Conservation (phyloP, 345 rosid genomes). For the Noccaea bulbosa region DNA sequence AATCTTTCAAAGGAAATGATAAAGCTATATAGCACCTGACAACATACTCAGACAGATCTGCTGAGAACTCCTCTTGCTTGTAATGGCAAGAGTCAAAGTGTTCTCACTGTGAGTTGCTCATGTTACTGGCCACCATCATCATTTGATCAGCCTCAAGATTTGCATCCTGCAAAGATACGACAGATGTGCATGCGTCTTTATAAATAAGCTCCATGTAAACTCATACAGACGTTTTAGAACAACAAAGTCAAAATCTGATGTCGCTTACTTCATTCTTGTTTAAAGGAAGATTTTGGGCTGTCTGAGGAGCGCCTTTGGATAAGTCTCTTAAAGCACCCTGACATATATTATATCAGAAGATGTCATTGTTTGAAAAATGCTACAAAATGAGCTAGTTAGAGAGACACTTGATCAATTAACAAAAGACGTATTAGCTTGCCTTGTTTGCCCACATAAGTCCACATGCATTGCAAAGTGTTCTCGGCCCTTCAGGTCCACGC, state of each 20-base stretch:
- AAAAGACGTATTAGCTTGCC: constrained; percentile 41
- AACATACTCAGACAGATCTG: constrained; percentile 5
- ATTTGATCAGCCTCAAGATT: constrained; percentile 49
- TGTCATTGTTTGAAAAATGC: not conserved
- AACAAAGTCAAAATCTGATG: constrained; percentile 7
- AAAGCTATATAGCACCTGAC: constrained; percentile 15
- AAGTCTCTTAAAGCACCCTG: constrained; percentile 71
- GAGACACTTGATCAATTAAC: constrained; percentile 8
- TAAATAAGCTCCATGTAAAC: not conserved
- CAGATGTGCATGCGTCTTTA: not conserved
- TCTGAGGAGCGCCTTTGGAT: constrained; percentile 56
- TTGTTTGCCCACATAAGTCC: constrained; percentile 84
- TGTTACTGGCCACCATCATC: constrained; percentile 41
- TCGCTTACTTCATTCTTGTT: constrained; percentile 51
- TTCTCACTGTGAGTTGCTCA: constrained; percentile 44
- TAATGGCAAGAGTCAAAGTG: constrained; percentile 7
- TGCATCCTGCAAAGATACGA: constrained; percentile 45
- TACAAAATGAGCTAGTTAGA: not conserved
- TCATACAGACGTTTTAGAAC: not conserved
- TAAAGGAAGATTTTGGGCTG: constrained; percentile 43
- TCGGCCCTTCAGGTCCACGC: constrained; percentile 77
- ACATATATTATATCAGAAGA: not conserved
- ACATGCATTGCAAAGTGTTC: constrained; percentile 78
- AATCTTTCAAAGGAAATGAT: constrained; percentile 21
- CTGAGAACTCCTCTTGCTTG: constrained; percentile 31